Conservation (phyloP, 768 basidiomycete genomes). For the Podaxis mareebaensis region DNA sequence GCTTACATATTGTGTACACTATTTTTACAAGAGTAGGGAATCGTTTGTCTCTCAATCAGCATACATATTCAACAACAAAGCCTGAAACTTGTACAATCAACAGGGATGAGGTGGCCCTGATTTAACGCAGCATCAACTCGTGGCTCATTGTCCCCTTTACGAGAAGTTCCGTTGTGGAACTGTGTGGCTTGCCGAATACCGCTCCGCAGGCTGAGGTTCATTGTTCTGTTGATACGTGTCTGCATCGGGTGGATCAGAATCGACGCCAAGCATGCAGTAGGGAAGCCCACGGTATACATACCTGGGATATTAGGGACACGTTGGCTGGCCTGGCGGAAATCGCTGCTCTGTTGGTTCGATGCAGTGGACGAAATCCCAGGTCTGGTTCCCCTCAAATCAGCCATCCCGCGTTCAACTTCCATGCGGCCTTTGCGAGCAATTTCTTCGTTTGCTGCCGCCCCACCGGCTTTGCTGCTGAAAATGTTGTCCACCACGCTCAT, state of each 20-base stretch:
- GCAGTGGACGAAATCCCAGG: too few species aligned
- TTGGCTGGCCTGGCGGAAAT: too few species aligned
- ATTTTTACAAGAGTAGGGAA: background rate
- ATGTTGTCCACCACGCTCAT: conserved; percentile 40
- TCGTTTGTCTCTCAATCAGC: background rate
- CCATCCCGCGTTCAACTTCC: conserved; percentile 42
- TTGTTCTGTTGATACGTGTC: background rate
- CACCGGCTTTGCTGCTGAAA: conserved; percentile 25
- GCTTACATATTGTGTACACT: background rate
- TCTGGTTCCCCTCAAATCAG: conserved; percentile 23
- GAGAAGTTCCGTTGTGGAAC: background rate
- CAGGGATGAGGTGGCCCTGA: background rate
- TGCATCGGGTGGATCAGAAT: background rate
- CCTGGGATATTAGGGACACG: too few species aligned
- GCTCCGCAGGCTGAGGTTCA: background rate
- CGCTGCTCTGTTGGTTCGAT: too few species aligned
- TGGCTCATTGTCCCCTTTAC: background rate
- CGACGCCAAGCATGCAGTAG: too few species aligned
- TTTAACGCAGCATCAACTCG: background rate
- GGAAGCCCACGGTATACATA: too few species aligned
- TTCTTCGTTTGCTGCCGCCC: conserved; percentile 29
- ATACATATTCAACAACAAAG: background rate
- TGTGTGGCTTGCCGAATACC: too few species aligned
- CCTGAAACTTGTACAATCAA: background rate
- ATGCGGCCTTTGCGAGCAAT: conserved; percentile 36